Base-by-base conservation (phyloP, 768 basidiomycete species). In the Podaxis mareebaensis region DNA sequence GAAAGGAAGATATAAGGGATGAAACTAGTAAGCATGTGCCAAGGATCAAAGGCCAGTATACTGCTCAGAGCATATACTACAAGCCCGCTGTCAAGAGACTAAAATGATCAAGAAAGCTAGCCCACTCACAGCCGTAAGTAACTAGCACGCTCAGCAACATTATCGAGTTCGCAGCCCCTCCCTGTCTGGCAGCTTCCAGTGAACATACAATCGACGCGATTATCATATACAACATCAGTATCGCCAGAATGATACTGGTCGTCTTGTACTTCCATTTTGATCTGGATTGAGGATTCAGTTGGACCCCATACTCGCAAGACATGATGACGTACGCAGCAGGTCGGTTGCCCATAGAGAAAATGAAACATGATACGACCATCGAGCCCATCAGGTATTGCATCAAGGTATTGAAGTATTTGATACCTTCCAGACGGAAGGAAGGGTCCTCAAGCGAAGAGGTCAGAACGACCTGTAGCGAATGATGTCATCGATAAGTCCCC, bases 291-390 rank as follows among this genome's bases (percentile, higher is more conserved):
- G 6, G 15, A 8, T 48, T 40, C 4, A 53, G 38, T 52, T 20
- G 55, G 26, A 40, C 44, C n/a, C n/a, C 20, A 15, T 12, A n/a
- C n/a, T 12, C 7, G 17, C 42, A 4, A 55, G 12, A 22, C 30
- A 40, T 20, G 33, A 24, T 52, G 24, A 70, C 78, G 30, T 65
- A 95, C 93, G 92, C 88, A 76, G 86, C 83, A 3, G 95, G 95
- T 71, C 91, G 90, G 74, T 97, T 97, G 17, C 96, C 96, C 95
- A 98, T 96, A 0, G 93, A 91, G 73, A 97, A 91, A 1, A 97
- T 79, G 81, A 98, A 97, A 67, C 89, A 91, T 7, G 92, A 89
- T n/a, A 95, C 83, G 30, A 99, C 83, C 46, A 93, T 83, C 3
- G 91, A 91, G 3, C 89, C 87, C 82, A 97, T 89, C 38, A 89